Percentiles rank a stretch among this genome's conserved stretches.
These are phyloP conservation scores for Gentiana dahurica DNA, from an alignment of 257 asterid genomes.

Conservation along the genomic window DNA sequence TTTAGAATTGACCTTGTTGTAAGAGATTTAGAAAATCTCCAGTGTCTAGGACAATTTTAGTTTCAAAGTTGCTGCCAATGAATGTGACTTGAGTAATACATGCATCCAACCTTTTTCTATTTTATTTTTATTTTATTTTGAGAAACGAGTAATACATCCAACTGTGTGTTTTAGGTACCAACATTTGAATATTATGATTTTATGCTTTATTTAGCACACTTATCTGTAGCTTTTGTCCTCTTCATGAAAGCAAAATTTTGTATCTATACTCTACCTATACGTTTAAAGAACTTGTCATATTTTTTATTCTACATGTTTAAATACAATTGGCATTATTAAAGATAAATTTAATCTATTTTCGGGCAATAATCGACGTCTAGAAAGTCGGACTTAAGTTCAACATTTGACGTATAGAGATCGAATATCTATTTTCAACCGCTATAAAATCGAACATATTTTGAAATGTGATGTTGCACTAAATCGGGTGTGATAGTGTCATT, in stretches of 20 bases:
- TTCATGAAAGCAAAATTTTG: not conserved
- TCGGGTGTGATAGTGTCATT: no score
- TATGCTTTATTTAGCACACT: not conserved
- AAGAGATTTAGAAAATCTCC: slow-evolving; percentile 11
- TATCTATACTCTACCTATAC: not conserved
- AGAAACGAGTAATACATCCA: not conserved
- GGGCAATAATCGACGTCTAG: no score
- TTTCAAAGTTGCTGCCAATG: slow-evolving; percentile 1
- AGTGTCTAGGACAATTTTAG: slow-evolving; percentile 7
- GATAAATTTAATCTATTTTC: no score
- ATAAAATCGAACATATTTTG: no score
- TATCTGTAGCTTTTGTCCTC: not conserved
- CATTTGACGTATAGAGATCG: no score
- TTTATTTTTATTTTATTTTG: not conserved
- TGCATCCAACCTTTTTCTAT: not conserved
- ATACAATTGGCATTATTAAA: not conserved
- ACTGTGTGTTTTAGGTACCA: not conserved
- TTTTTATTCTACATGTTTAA: slow-evolving; percentile 1
- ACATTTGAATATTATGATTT: not conserved
- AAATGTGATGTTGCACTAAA: no score
- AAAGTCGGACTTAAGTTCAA: no score
- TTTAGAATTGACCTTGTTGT: slow-evolving; percentile 30
- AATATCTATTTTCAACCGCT: no score
- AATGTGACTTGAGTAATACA: not conserved
- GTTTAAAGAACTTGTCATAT: not conserved